Evolutionary conservation across 768 basidiomycete species (phyloP).

Genomic region (Tylopilus vinaceipallidus): DNA sequence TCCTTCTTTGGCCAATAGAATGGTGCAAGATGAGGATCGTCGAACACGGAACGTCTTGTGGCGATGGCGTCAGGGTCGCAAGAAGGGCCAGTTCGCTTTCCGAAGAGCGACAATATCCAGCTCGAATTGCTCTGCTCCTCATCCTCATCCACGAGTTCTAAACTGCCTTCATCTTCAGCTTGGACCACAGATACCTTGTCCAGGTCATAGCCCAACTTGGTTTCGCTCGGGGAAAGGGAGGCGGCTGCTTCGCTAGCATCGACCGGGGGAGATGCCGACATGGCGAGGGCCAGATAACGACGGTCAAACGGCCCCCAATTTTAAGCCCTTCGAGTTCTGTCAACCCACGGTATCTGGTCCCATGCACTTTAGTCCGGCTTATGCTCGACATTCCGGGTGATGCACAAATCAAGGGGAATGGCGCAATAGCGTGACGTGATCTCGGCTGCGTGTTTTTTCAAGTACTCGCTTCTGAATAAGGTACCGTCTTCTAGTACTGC

Average conservation of each 20-base stretch:
- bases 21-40: slow-evolving; percentile 45
- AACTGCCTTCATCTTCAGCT: neutral
- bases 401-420: neutral
- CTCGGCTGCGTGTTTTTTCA: too few species aligned
- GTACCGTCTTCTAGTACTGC: too few species aligned
- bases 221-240: neutral
- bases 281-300: neutral
- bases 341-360: neutral
- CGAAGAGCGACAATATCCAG: too few species aligned
- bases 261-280: too few species aligned
- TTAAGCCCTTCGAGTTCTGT: too few species aligned
- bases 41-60: slow-evolving; percentile 52
- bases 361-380: neutral
- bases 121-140: neutral
- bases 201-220: neutral
- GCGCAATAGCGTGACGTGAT: too few species aligned
- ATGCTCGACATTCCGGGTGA: neutral
- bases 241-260: neutral
- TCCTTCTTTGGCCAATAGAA: slow-evolving; percentile 47
- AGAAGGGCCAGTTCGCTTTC: neutral
- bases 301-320: neutral
- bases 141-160: slow-evolving; percentile 10
- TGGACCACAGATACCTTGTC: neutral
- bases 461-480: too few species aligned
- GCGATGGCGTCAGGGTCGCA: slow-evolving; percentile 38